Evolutionary conservation across 164 flowering plant species (phyloP).

Genomic region (Buxus sempervirens): DNA sequence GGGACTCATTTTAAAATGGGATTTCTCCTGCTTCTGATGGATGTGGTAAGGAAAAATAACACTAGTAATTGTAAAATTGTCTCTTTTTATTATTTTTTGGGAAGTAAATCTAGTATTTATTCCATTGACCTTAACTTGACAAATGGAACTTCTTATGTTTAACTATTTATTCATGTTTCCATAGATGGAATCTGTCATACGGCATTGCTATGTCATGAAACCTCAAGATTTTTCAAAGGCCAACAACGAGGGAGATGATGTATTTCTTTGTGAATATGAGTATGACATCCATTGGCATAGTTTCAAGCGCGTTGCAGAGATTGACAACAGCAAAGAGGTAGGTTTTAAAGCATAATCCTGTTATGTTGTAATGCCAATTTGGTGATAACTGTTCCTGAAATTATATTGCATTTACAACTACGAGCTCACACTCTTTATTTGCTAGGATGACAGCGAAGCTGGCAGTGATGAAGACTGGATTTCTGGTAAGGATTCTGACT

Average conservation of each 20-base stretch:
- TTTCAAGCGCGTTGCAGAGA: constrained; percentile 84
- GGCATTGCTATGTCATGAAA: constrained; percentile 72
- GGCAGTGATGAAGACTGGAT: constrained; percentile 76
- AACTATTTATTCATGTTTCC: constrained; percentile 2
- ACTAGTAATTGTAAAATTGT: too few relatives aligned
- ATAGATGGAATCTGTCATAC: constrained; percentile 79
- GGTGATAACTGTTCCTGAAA: neutral
- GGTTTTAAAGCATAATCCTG: constrained; percentile 9
- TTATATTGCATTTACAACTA: constrained; percentile 2
- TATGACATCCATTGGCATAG: constrained; percentile 88
- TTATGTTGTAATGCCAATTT: neutral
- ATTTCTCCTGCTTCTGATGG: neutral
- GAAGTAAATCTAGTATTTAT: too few relatives aligned
- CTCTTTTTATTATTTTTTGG: too few relatives aligned
- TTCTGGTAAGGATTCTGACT: constrained; percentile 36
- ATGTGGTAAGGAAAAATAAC: neutral
- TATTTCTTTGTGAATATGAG: constrained; percentile 87
- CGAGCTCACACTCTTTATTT: constrained; percentile 16
- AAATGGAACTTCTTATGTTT: neutral
- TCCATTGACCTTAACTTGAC: too few relatives aligned
- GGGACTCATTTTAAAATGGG: neutral
- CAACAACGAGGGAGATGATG: constrained; percentile 83
- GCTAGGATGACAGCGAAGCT: constrained; percentile 47
- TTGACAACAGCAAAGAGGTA: constrained; percentile 58
- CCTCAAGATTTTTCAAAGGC: constrained; percentile 79